These are phyloP conservation scores for Lactarius akahatsu DNA, from an alignment of 768 basidiomycete genomes.

Conservation along the genomic window DNA sequence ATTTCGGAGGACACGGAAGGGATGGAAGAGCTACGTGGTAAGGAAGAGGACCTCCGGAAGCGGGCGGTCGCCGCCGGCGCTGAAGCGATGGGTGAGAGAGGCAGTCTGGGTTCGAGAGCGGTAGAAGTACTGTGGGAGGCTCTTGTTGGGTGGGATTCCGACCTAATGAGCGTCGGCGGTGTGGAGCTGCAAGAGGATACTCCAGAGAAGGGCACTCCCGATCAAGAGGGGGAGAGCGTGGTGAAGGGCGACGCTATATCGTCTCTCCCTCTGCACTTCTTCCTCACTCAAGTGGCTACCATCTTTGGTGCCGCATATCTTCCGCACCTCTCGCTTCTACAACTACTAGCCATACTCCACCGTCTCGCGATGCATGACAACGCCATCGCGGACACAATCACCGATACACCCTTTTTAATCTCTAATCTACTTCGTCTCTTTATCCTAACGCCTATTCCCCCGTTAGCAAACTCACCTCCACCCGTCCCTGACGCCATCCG, in stretches of 20 bases:
- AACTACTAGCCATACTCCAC: slow-evolving; percentile 58
- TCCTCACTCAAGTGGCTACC: slow-evolving; percentile 53
- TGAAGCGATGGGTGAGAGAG: slow-evolving; percentile 63
- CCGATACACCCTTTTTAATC: slow-evolving; percentile 52
- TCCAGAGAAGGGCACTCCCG: slow-evolving; percentile 30
- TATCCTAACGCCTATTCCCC: slow-evolving; percentile 53
- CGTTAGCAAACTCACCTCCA: slow-evolving; percentile 33
- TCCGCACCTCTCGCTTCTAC: slow-evolving; percentile 49
- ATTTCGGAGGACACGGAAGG: slow-evolving; percentile 35
- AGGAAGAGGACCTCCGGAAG: slow-evolving; percentile 49
- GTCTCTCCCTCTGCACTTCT: slow-evolving; percentile 42
- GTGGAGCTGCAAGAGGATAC: slow-evolving; percentile 45
- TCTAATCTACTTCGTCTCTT: slow-evolving; percentile 53
- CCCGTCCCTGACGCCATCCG: slow-evolving; percentile 53
- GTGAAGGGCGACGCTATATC: slow-evolving; percentile 33
- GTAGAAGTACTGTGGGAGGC: slow-evolving; percentile 75
- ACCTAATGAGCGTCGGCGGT: slow-evolving; percentile 38
- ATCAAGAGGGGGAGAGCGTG: slow-evolving; percentile 35
- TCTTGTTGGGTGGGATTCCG: slow-evolving; percentile 61
- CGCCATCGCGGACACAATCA: slow-evolving; percentile 50
- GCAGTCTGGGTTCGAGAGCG: slow-evolving; percentile 64
- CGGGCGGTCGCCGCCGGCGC: slow-evolving; percentile 66
- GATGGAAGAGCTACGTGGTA: slow-evolving; percentile 38
- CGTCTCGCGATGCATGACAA: slow-evolving; percentile 63
- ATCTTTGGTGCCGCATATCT: slow-evolving; percentile 43